A percentile compares a stretch with the other conserved stretches of the same genome.
Conservation (phyloP, 129 eudicot species). For the Oenanthe sinensis region DNA sequence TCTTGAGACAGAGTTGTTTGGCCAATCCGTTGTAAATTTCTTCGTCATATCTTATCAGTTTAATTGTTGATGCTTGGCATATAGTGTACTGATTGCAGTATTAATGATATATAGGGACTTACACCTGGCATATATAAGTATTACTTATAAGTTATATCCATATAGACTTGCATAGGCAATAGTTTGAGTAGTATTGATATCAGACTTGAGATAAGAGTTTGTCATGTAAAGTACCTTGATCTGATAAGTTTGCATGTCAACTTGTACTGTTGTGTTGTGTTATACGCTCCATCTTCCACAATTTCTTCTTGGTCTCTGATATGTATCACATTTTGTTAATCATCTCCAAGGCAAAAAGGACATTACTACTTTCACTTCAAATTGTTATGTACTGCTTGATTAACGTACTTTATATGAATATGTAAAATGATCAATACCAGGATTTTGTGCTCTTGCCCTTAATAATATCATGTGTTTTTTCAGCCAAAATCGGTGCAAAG, state of each 20-base stretch:
- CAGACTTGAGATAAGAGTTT: neutral
- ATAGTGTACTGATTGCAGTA: neutral
- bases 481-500: conserved; percentile 50
- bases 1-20: neutral
- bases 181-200: neutral
- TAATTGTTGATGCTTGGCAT: neutral
- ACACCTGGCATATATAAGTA: too few relatives aligned
- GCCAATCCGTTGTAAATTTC: neutral
- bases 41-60: neutral
- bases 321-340: neutral
- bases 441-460: neutral
- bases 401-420: neutral
- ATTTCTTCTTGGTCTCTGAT: neutral
- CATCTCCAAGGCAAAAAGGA: neutral
- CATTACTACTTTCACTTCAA: neutral
- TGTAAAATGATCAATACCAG: neutral
- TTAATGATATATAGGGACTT: neutral
- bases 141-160: neutral
- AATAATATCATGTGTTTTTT: conserved; percentile 10
- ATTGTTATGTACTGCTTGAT: neutral
- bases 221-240: neutral
- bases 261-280: neutral
- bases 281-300: neutral
- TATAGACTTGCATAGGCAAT: neutral
- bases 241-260: neutral